These are phyloP conservation scores for Bipolaris victoriae DNA, from an alignment of 2,329 filamentous ascomycete species.

Conservation along the genomic window DNA sequence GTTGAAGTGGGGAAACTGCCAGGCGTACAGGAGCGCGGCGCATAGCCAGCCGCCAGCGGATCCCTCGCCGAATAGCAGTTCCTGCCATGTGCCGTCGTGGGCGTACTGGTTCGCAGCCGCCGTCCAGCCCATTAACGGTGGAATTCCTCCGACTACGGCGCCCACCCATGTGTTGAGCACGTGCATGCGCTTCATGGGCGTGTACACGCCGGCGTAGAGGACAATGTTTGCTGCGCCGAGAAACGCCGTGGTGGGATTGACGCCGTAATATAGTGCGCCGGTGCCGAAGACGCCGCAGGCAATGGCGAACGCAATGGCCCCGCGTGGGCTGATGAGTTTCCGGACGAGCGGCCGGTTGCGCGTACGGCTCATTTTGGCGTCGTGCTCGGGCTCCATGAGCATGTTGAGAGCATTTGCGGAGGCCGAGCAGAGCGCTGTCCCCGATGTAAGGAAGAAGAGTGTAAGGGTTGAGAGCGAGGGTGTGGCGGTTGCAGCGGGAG, in stretches of 20 bases:
- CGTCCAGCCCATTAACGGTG: slow-evolving; percentile 97
- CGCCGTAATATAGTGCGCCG: slow-evolving; percentile 80
- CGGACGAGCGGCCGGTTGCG: slow-evolving; percentile 88
- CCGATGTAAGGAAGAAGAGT: slow-evolving; percentile 86
- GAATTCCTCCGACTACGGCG: slow-evolving; percentile 89
- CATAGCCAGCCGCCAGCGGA: slow-evolving; percentile 85
- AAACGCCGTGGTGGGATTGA: slow-evolving; percentile 90
- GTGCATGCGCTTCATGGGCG: slow-evolving; percentile 85
- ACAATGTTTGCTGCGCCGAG: slow-evolving; percentile 84
- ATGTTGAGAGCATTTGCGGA: slow-evolving; percentile 96
- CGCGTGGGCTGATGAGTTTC: slow-evolving; percentile 72
- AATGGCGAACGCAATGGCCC: slow-evolving; percentile 80
- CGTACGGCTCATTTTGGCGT: slow-evolving; percentile 93
- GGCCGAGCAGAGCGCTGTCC: slow-evolving; percentile 86
- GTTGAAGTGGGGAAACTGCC: slow-evolving; percentile 99
- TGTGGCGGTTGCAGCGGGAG: slow-evolving; percentile 67
- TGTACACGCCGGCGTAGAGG: slow-evolving; percentile 91
- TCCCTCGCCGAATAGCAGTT: slow-evolving; percentile 74
- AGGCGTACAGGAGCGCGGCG: slow-evolving; percentile 83
- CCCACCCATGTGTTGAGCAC: slow-evolving; percentile 95
- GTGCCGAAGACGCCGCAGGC: slow-evolving; percentile 72
- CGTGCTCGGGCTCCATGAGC: slow-evolving; percentile 89
- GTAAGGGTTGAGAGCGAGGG: slow-evolving; percentile 90
- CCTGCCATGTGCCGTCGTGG: slow-evolving; percentile 67
- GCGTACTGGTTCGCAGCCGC: slow-evolving; percentile 90